A percentile compares a stretch with the other conserved stretches of the same genome.
These are phyloP conservation scores for Solanum neorickii DNA, from an alignment of 257 asterid species.

Conservation along the genomic window DNA sequence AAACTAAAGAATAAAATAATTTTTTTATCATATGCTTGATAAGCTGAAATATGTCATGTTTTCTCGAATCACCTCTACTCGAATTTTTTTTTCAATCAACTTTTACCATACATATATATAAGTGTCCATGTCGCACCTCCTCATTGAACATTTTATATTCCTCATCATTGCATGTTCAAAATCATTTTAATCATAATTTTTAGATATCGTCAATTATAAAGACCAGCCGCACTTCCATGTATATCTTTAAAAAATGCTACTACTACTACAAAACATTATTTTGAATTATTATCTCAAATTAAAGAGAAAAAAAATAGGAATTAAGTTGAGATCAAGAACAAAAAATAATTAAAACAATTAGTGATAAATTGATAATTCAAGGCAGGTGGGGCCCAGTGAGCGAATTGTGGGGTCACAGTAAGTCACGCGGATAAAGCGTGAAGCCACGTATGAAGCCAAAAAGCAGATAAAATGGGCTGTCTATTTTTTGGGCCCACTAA, in stretches of 20 bases:
- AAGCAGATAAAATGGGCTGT: not conserved
- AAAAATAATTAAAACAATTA: no score
- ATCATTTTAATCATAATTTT: no score
- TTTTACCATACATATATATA: not conserved
- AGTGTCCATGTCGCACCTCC: not conserved
- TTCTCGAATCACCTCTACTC: no score
- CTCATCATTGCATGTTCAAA: not conserved
- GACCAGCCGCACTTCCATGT: not conserved
- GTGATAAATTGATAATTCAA: not conserved
- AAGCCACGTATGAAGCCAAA: constrained; percentile 13
- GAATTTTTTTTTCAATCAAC: no score
- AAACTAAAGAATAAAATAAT: no score
- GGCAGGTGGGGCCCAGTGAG: not conserved
- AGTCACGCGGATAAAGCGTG: constrained; percentile 21
- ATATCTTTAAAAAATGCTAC: no score
- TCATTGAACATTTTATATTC: no score
- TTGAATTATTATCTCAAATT: not conserved
- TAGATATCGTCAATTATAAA: no score
- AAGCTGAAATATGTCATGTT: not conserved
- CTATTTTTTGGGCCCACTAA: not conserved
- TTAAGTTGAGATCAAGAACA: no score
- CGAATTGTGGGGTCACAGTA: constrained; percentile 2
- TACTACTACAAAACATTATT: no score
- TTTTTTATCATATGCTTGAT: no score
- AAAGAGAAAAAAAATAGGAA: not conserved